These are phyloP conservation scores for Syncephalis fuscata DNA, from an alignment of 371 early-diverging fungal species.

Conservation along the genomic window DNA sequence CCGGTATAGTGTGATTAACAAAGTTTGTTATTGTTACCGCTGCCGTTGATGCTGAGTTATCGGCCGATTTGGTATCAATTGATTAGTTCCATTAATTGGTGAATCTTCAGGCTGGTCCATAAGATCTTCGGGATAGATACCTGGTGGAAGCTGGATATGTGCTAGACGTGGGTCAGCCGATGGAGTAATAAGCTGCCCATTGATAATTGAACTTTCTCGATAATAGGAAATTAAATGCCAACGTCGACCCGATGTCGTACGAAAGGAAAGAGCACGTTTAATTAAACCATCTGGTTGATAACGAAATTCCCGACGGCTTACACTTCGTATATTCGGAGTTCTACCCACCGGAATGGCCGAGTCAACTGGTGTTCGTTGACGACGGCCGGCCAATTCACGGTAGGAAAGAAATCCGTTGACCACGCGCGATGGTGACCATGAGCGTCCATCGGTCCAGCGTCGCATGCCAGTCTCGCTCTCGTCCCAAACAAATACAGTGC, in stretches of 20 bases:
- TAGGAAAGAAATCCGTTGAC: conserved; percentile 62
- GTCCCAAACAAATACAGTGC: conserved; percentile 62
- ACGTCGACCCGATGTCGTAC: conserved; percentile 50
- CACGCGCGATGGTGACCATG: conserved; percentile 73
- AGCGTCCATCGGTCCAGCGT: conserved; percentile 78
- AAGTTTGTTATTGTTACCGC: too few species aligned
- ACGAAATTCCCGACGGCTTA: neutral
- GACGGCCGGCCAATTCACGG: conserved; percentile 26
- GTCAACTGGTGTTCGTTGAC: neutral
- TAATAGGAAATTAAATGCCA: conserved; percentile 74
- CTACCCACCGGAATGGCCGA: too few species aligned
- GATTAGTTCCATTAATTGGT: too few species aligned
- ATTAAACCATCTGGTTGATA: conserved; percentile 40
- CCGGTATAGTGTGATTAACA: too few species aligned
- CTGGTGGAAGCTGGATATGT: conserved; percentile 23
- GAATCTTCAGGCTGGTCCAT: too few species aligned
- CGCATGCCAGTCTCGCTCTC: conserved; percentile 73
- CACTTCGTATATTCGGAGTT: too few species aligned
- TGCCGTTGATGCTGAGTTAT: too few species aligned
- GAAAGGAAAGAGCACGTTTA: conserved; percentile 69
- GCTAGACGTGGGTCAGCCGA: conserved; percentile 18
- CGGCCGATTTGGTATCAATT: too few species aligned
- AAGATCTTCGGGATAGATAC: conserved; percentile 23
- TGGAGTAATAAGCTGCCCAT: conserved; percentile 22
- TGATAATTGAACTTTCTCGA: conserved; percentile 36